Evolutionary conservation across 2,329 filamentous ascomycete genomes (phyloP), one percentile per base, ranked within the genome.

Genomic region (Pseudocercospora crystallina): DNA sequence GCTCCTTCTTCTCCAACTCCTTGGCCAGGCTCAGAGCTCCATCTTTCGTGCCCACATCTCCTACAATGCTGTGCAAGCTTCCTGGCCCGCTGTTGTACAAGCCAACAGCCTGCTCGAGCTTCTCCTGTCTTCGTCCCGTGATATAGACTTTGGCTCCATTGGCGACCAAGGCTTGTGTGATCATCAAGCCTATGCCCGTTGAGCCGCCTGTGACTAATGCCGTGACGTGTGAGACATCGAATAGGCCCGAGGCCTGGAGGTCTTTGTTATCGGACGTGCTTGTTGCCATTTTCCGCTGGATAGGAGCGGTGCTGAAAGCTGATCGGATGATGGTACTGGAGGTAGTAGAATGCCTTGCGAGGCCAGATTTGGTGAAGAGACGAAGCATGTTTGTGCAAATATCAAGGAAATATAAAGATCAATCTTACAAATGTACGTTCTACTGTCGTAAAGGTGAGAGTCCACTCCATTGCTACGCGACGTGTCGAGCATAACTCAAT

Each of bases 31-130:
- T 64, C 43, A 73, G 62, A n/a, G 69, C 62, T 8, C 78, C 77
- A 8, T 76, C 69, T 56, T 81, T 81, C 13, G 73, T 72, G 54
- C 74, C 76, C 33, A 79, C 72, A 56, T 81, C 78, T 52, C 74
- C 72, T 15, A 69, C 64, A 14, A 75, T 56, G 26, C 68, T 70
- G 38, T 56, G 58, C 47, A 67, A 45, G 49, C 59, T 70, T 8
- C 80, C 78, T 2, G 75, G 70, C 0, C 71, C 72, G 2, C 65
- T 67, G 41, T 69, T 67, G 61, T 80, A 77, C 5, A 72, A 10
- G 55, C 80, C 71, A 10, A 76, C 67, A 0, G 75, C 73, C 52
- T 69, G 64, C 46, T 73, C 63, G 44, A 74, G 60, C 49, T 73
- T 73, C 51, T 76, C 73, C 49, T 73, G 63, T 42, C 73, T 71